Base-by-base conservation (phyloP, 768 basidiomycete species). In the Termitomyces sp. region DNA sequence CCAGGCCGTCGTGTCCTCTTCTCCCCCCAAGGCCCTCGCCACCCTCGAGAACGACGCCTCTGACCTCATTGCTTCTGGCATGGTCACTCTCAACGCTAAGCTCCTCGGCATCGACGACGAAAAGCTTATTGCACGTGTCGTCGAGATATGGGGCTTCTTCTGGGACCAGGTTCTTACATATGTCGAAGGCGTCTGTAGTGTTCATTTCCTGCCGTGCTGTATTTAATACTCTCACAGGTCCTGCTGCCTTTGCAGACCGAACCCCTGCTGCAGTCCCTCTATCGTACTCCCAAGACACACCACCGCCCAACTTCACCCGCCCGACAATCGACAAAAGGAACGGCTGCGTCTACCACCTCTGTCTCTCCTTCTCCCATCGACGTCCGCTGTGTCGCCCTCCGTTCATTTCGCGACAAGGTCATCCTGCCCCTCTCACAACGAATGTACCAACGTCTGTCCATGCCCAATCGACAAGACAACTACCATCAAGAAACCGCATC, bases 91-190 rank as follows among this genome's bases (percentile, higher is more conserved):
- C 28, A 94, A 92, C 66, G 87, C 93, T 0, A 95, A 92, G 68
- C 79, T 98, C 6, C 78, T 81, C 35, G 86, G 83, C 4, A 76
- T 90, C 9, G 90, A 94, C 32, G 94, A 96, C 46, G 88, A 89
- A 42, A 85, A 89, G 68, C 79, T 98, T 16, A 76, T 96, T 6
- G 78, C 78, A 5, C 81, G 92, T 33, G 81, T 96, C 18, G 91
- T 94, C 2, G 94, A 96, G 66, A 81, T 91, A 18, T 98, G 95
- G 94, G 84, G 82, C 15, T 96, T 96, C 79, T 97, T 97, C 74
- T 96, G 92, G 90, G 90, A 90, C 66, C 87, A 91, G 62, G 87
- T 94, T 32, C 76, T 95, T 7, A 90, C 92, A 8, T 95, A 94
- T 69, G 78, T 94, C 38, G 92, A 94, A 81, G 92, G 91, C 58